Base-by-base conservation (phyloP, 306 rosid species). In the Mucuna pruriens region DNA sequence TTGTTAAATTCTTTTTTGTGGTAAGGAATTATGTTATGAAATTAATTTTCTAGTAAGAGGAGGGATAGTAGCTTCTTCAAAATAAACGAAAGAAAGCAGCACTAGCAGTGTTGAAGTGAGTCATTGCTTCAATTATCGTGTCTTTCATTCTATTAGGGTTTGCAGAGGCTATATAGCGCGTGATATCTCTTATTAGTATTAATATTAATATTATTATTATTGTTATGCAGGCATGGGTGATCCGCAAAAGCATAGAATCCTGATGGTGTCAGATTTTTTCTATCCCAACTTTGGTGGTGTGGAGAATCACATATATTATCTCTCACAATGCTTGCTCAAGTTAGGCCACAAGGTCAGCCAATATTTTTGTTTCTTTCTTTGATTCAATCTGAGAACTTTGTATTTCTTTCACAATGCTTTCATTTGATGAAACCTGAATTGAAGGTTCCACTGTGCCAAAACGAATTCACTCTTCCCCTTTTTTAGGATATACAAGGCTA, bases 271-370 rank as follows among this genome's bases (percentile, higher is more conserved):
- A 3, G 98, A 94, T 87, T 94, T 92, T 80, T 94, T 94, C 92
- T 94, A 92, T 86, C 98, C 97, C 71, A 94, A 90, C 65, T 92
- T 94, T 73, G 98, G 98, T 54, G 97, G 98, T 11, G 97, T 94
- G 31, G 97, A 94, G 88, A 92, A 85, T 67, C 97, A 94, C 82
- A 89, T 92, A 16, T 94, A 94, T 82, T 91, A 85, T 84, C 95
- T 94, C 76, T 91, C 98, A 3, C 94, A 91, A 40, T 94, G 98
- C 81, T 85, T 94, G 75, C 85, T 92, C 87, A 92, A 91, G 82
- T 90, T 94, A 75, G 95, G 98, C 67, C 98, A 94, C 91, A 92
- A 94, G 97, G 98, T 94, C 46, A 83, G 85, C 55, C 62, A 17
- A 34, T 61, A 23, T 42, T 36, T 51, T 48, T 11, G 1, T 48